Base-by-base conservation (phyloP, 495 filamentous ascomycete genomes). In the Penicillium angulare region DNA sequence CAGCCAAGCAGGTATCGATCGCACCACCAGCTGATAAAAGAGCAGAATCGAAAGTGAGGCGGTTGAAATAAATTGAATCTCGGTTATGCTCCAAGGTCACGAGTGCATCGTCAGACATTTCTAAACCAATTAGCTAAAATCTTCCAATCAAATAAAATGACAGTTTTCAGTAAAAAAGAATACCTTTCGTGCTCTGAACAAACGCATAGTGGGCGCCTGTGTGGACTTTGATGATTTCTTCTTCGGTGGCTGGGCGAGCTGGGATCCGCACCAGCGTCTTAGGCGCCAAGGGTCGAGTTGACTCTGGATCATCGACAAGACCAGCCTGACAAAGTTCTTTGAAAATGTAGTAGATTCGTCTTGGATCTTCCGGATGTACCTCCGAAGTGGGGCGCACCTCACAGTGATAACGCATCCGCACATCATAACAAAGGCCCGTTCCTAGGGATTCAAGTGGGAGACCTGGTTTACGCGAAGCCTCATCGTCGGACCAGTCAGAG, bases 361-460 rank as follows among this genome's bases (percentile, higher is more conserved):
- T 79, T 0, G 95, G 95, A 55, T 97, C 91, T 68, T 99, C 93
- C 1, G 95, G 93, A 55, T 99, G 93, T 49, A 90, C 82, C 15
- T 92, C 88, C 34, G 75, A 36, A 65, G 76, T 58, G 61, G 79
- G 79, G 68, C 87, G 81, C 5, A 90, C 79, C 58, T 95, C 95
- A 29, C 85, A 85, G 61, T 98, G 93, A 52, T 87, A 85, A 44
- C 90, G 88, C 93, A 98, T 98, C 16, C 91, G 83, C 20, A 83
- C 79, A 71, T 98, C 93, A 65, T 97, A 98, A 55, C 90, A 93
- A 35, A 87, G 78, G 29, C 95, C 85, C 7, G 88, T 87, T 4
- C 88, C 70, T 39, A 90, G 56, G 21, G 74, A 59, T 12, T 63
- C 67, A 23, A 75, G 57, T 0, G 70, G 66, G 20, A 76, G 62